Evolutionary conservation across 164 flowering plant genomes (phyloP).

Genomic region (Kalanchoe fedtschenkoi): DNA sequence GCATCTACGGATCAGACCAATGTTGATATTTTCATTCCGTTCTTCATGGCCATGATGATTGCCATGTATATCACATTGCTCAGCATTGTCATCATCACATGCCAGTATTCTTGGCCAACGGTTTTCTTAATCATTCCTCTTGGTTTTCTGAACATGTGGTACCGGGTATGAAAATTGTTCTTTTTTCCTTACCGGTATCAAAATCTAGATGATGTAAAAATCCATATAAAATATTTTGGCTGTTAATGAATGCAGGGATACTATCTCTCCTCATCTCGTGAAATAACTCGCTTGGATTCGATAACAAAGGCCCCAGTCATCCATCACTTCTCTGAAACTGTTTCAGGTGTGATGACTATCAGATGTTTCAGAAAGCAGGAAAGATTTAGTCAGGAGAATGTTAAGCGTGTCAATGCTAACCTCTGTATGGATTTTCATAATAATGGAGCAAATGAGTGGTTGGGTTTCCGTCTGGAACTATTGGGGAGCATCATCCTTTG

Average conservation of each 20-base stretch:
- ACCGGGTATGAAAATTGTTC: conserved; percentile 56
- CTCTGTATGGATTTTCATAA: conserved; percentile 91
- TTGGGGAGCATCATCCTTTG: conserved; percentile 72
- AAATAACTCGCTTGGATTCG: conserved; percentile 83
- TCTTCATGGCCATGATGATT: conserved; percentile 35
- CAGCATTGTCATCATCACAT: conserved; percentile 64
- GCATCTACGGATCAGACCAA: conserved; percentile 86
- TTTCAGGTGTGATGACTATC: conserved; percentile 83
- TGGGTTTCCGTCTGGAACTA: conserved; percentile 87
- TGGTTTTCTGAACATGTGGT: conserved; percentile 72
- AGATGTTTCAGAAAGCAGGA: conserved; percentile 67
- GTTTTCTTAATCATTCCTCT: conserved; percentile 64
- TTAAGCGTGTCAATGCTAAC: conserved; percentile 53
- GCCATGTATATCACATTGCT: conserved; percentile 57
- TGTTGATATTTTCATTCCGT: conserved; percentile 68
- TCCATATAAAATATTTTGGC: not conserved
- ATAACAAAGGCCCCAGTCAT: conserved; percentile 93
- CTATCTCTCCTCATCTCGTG: conserved; percentile 76
- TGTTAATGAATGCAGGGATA: conserved; percentile 47
- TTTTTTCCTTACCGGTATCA: not conserved
- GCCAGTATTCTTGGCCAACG: conserved; percentile 93
- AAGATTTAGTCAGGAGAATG: conserved; percentile 52
- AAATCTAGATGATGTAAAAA: not conserved
- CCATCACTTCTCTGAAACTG: conserved; percentile 94
- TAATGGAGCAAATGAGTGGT: conserved; percentile 87